phyloP scores from a whole-genome alignment of 768 basidiomycete genomes.

The Crassisporium funariophilum region DNA sequence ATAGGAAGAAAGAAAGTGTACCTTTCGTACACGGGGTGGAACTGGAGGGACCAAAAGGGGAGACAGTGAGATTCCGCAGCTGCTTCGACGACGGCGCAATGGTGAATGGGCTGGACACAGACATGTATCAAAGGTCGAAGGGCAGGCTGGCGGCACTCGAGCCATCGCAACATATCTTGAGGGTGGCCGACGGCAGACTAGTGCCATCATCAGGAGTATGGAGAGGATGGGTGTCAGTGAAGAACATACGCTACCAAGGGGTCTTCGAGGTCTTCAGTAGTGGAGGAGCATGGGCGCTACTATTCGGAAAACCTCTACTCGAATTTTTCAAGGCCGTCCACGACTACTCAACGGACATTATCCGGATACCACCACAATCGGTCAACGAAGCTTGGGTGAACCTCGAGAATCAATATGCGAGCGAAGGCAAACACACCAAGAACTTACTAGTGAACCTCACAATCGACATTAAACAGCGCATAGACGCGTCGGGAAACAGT shows the following conservation, averaged over 20 bases:
- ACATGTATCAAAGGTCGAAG: slow-evolving; percentile 15
- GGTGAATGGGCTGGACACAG: slow-evolving; percentile 25
- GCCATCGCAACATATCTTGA: slow-evolving; percentile 17
- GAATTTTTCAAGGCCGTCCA: slow-evolving; percentile 22
- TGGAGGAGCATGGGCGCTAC: slow-evolving; percentile 25
- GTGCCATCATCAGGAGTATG: slow-evolving; percentile 19
- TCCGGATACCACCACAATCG: not conserved
- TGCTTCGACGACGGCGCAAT: slow-evolving; percentile 33
- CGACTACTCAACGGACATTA: slow-evolving; percentile 22
- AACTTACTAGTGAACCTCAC: not conserved
- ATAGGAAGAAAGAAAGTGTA: slow-evolving; percentile 1
- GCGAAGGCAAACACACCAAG: not conserved
- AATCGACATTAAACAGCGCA: not conserved
- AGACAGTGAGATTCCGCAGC: slow-evolving; percentile 16
- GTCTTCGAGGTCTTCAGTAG: slow-evolving; percentile 28
- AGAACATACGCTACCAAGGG: slow-evolving; percentile 1
- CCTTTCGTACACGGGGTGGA: slow-evolving; percentile 23
- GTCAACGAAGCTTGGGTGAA: not conserved
- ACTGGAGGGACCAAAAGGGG: slow-evolving; percentile 16
- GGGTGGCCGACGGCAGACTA: slow-evolving; percentile 33
- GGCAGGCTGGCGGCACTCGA: slow-evolving; percentile 6
- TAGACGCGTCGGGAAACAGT: not conserved
- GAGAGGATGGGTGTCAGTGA: slow-evolving; percentile 19
- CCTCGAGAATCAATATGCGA: not conserved
- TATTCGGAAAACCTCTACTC: slow-evolving; percentile 30